phyloP scores from a whole-genome alignment of 495 filamentous ascomycete genomes.

The Hypoxylon subgilvum region DNA sequence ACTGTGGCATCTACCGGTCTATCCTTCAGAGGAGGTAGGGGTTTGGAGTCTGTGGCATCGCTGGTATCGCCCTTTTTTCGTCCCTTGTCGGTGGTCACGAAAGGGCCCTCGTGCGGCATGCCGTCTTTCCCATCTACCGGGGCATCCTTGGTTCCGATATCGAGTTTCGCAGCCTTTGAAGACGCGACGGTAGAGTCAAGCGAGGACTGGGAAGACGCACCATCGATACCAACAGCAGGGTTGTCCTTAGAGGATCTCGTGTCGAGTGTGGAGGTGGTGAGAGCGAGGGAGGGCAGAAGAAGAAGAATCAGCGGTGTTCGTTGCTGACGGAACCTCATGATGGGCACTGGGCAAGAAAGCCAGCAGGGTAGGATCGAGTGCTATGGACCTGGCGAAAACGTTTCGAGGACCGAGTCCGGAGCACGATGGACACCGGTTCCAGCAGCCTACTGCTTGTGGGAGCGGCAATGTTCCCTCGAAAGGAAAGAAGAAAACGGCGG shows the following conservation, averaged over 20 bases:
- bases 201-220: slow-evolving; percentile 29
- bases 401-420: too few species aligned
- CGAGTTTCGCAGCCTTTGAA: slow-evolving; percentile 45
- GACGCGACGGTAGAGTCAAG: slow-evolving; percentile 39
- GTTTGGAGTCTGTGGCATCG: slow-evolving; percentile 49
- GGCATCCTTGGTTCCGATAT: slow-evolving; percentile 78
- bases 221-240: slow-evolving; percentile 11
- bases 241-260: slow-evolving; percentile 23
- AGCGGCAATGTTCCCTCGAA: background rate
- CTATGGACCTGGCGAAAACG: too few species aligned
- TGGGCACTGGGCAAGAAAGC: slow-evolving; percentile 21
- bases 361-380: background rate
- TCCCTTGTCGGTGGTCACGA: slow-evolving; percentile 71
- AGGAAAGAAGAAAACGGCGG: background rate
- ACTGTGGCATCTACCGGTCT: slow-evolving; percentile 53
- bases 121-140: slow-evolving; percentile 96
- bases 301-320: slow-evolving; percentile 52
- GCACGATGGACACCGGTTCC: too few species aligned
- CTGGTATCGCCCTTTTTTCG: slow-evolving; percentile 45
- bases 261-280: slow-evolving; percentile 43
- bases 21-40: slow-evolving; percentile 54
- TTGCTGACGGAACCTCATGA: slow-evolving; percentile 51
- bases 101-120: slow-evolving; percentile 90
- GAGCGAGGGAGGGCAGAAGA: slow-evolving; percentile 52
- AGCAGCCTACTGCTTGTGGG: slow-evolving; percentile 1